These are phyloP conservation scores for button mushroom (Agaricus bisporus) DNA, from an alignment of 768 basidiomycete genomes.

Conservation along the genomic window DNA sequence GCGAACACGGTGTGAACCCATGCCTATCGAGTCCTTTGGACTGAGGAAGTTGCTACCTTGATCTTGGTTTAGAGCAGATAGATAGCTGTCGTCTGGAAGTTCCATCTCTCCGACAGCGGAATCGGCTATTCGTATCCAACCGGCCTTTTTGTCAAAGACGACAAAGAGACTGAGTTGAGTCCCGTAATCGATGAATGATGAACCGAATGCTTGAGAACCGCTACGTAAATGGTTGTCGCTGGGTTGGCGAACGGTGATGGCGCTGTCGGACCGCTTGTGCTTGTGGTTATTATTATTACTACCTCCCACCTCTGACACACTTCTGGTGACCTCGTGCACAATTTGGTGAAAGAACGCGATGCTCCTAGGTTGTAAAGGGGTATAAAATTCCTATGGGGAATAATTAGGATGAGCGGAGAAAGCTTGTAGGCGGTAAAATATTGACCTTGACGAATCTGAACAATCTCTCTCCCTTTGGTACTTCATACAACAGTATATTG, in stretches of 20 bases:
- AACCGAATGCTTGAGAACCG: constrained; percentile 6
- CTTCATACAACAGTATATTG: constrained; percentile 72
- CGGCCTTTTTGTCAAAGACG: constrained; percentile 82
- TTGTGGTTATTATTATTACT: constrained; percentile 22
- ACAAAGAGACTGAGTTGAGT: constrained; percentile 77
- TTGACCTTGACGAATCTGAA: constrained; percentile 77
- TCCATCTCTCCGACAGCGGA: constrained; percentile 78
- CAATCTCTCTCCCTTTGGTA: constrained; percentile 75
- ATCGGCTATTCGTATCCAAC: constrained; percentile 76
- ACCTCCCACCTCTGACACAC: constrained; percentile 34
- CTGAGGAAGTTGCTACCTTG: constrained; percentile 13
- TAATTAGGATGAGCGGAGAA: neutral
- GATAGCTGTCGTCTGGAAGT: constrained; percentile 38
- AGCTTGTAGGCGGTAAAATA: neutral
- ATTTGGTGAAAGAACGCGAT: constrained; percentile 68
- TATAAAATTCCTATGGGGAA: constrained; percentile 71
- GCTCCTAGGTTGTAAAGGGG: constrained; percentile 59
- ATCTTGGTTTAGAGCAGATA: constrained; percentile 19
- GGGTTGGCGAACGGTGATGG: constrained; percentile 28
- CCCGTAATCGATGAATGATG: constrained; percentile 43
- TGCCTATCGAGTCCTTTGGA: constrained; percentile 23
- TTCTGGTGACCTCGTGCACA: constrained; percentile 45
- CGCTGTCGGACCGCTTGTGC: constrained; percentile 39
- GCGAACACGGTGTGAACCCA: constrained; percentile 21
- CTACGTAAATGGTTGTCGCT: constrained; percentile 23